Conservation (phyloP, 345 rosid genomes). For the Carallia pectinifolia region DNA sequence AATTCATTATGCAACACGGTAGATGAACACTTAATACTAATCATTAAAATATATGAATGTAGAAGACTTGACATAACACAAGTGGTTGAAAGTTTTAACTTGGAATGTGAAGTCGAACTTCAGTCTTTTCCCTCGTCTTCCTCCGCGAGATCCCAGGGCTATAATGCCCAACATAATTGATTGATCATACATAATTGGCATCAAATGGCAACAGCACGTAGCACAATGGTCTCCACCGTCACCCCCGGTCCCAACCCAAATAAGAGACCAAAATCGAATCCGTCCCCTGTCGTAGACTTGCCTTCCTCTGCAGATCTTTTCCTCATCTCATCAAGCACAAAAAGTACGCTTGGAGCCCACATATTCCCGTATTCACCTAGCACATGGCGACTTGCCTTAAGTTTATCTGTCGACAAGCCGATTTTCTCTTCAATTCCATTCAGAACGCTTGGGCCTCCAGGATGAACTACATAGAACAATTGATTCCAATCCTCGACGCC, state of each 20-base stretch:
- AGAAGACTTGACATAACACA: no score
- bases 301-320: neutral
- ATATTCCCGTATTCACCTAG: slow-evolving; percentile 23
- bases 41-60: no score
- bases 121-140: no score
- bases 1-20: no score
- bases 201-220: neutral
- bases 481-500: slow-evolving; percentile 22
- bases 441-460: slow-evolving; percentile 1
- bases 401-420: slow-evolving; percentile 7
- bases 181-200: no score
- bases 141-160: no score
- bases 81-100: no score
- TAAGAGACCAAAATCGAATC: slow-evolving; percentile 15
- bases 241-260: slow-evolving; percentile 15
- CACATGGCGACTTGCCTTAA: slow-evolving; percentile 7
- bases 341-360: slow-evolving; percentile 5
- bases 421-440: slow-evolving; percentile 11
- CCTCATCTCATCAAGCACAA: slow-evolving; percentile 20
- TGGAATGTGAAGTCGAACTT: no score
- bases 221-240: slow-evolving; percentile 11
- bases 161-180: no score
- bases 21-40: no score
- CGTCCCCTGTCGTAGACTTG: neutral
- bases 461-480: slow-evolving; percentile 25